These are phyloP conservation scores for Thraustotheca clavata DNA, from an alignment of 352 stramenopile species.

Conservation along the genomic window DNA sequence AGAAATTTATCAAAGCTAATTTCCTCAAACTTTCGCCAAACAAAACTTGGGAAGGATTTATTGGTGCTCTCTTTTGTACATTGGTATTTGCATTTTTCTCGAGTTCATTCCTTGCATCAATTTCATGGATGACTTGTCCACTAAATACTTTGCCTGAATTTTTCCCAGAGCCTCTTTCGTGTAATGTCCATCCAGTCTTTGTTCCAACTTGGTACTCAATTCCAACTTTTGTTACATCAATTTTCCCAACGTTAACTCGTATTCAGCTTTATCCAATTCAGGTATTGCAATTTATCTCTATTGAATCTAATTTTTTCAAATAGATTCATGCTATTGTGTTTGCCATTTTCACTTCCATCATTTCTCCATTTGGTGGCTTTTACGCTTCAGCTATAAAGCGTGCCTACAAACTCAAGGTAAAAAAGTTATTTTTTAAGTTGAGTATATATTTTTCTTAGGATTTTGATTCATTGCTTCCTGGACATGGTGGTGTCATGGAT, in stretches of 20 bases:
- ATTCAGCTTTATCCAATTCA: conserved; percentile 83
- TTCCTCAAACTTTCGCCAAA: conserved; percentile 94
- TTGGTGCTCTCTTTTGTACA: conserved; percentile 94
- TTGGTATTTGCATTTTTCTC: conserved; percentile 92
- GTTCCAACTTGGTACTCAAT: conserved; percentile 49
- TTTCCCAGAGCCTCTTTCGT: conserved; percentile 60
- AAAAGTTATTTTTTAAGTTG: background rate
- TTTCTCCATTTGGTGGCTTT: conserved; percentile 99
- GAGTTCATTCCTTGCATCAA: conserved; percentile 84
- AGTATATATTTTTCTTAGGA: conserved; percentile 41
- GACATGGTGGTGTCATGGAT: conserved; percentile 96
- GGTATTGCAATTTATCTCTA: conserved; percentile 24
- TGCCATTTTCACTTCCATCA: conserved; percentile 93
- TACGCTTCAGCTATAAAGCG: conserved; percentile 98
- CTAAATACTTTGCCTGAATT: conserved; percentile 67
- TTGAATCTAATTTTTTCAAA: conserved; percentile 33
- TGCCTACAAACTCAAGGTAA: conserved; percentile 94
- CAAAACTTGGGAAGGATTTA: conserved; percentile 99
- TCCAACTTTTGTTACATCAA: conserved; percentile 62
- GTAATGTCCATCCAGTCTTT: conserved; percentile 55
- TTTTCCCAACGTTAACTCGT: conserved; percentile 53
- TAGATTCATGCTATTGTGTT: conserved; percentile 96
- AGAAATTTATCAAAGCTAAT: conserved; percentile 89
- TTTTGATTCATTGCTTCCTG: conserved; percentile 98
- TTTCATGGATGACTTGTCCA: conserved; percentile 92